Evolutionary conservation across 2,329 filamentous ascomycete genomes (phyloP), one percentile per base, ranked within the genome.

Genomic region (Westerdykella ornata): DNA sequence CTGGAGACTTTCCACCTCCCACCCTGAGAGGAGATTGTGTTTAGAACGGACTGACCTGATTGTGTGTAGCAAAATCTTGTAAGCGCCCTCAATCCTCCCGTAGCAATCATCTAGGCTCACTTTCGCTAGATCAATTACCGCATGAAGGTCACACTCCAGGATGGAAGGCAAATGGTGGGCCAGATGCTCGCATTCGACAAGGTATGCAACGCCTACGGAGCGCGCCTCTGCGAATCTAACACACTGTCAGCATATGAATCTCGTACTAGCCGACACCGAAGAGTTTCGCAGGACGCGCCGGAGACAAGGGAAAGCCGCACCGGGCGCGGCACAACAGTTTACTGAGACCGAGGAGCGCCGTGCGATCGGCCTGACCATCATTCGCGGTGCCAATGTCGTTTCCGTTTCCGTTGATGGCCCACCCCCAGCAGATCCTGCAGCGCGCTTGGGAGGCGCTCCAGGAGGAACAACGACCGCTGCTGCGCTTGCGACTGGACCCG

Each of bases 121-220:
- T 45, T 30, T 35, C 15, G 36, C 14, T 51, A 97, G 92, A 94
- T 98, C 78, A 97, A 98, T 75, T 97, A 94, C 77, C 88, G 90
- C 71, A 97, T 98, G 89, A 84, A 90, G 66, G 84, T 96, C 52
- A 97, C 89, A 42, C 78, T 98, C 67, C 88, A 87, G 63, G 92
- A 98, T 72, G 88, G 88, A 52, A 83, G 92, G 62, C 88, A 96
- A 69, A 94, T 98, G 82, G 89, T 88, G 31, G 92, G 89, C 48
- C 88, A 97, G 69, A 95, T 98, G 87, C 80, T 98, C 55, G 92
- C 92, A 41, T 98, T 97, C 62, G 92, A 98, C 70, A 97, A 97
- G 80, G 88, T 90, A 70, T 42, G 52, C 42, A 12, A 37, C 38
- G 15, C 34, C 12, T 31, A 17, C 22, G 15, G 16, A 26, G 11